These are phyloP conservation scores for Dryas integrifolia DNA, from an alignment of 331 rosid genomes.

Conservation along the genomic window DNA sequence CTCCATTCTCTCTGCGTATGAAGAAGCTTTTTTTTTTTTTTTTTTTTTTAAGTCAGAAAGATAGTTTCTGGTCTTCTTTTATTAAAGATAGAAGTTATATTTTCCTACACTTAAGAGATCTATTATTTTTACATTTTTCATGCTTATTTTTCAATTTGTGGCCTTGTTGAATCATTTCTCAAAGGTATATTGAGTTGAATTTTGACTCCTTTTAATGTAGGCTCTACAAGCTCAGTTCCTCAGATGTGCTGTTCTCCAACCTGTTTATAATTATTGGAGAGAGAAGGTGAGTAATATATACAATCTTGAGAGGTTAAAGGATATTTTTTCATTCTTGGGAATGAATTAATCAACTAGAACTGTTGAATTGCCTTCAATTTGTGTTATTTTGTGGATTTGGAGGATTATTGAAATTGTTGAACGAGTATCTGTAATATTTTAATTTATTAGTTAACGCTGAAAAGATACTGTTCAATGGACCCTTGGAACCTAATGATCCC, in stretches of 20 bases:
- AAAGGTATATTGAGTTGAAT: not conserved
- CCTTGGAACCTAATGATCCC: not conserved
- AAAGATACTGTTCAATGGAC: too few relatives aligned
- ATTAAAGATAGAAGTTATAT: not conserved
- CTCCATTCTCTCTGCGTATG: not conserved
- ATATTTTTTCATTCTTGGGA: not conserved
- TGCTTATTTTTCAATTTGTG: not conserved
- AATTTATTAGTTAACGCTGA: too few relatives aligned
- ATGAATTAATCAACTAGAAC: not conserved
- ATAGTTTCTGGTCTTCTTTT: not conserved
- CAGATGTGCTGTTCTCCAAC: constrained; percentile 55
- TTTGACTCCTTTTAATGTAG: constrained; percentile 40
- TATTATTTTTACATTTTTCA: constrained; percentile 2
- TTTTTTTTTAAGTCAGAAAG: not conserved
- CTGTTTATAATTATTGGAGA: constrained; percentile 81
- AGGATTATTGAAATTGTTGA: not conserved
- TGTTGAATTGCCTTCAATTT: not conserved
- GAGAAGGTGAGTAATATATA: constrained; percentile 58
- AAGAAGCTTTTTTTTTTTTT: not conserved
- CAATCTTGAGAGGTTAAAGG: not conserved
- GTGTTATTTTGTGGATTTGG: not conserved
- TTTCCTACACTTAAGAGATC: not conserved
- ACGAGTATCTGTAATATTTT: not conserved
- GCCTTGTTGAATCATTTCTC: constrained; percentile 19
- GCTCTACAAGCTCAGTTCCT: constrained; percentile 57